phyloP scores from a whole-genome alignment of 331 rosid species.

The Quercus phellos region DNA sequence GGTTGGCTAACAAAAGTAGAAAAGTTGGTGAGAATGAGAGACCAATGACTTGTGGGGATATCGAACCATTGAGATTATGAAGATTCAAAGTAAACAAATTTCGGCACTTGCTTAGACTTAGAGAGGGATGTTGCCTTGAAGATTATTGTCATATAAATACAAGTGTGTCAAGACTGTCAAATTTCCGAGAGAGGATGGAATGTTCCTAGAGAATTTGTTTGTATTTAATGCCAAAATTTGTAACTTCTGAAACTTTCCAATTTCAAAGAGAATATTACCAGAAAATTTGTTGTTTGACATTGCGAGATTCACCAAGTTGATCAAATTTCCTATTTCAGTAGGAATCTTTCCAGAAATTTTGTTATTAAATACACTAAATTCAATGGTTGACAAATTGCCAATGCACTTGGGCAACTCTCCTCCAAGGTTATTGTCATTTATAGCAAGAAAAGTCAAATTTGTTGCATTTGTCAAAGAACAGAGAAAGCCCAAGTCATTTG shows the following conservation, averaged over 20 bases:
- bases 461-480: neutral
- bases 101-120: neutral
- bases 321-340: neutral
- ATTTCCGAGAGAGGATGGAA: neutral
- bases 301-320: neutral
- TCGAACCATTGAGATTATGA: neutral
- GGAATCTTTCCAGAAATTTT: neutral
- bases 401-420: neutral
- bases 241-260: neutral
- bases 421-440: too few relatives aligned
- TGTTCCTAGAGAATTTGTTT: neutral
- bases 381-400: neutral
- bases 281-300: neutral
- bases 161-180: neutral
- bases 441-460: neutral
- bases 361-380: neutral
- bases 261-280: neutral
- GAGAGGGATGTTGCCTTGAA: slow-evolving; percentile 1
- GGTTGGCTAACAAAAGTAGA: slow-evolving; percentile 4
- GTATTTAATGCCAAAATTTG: neutral
- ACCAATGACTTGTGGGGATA: neutral
- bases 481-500: neutral
- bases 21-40: slow-evolving; percentile 2
- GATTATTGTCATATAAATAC: neutral
- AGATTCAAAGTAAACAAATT: neutral